phyloP scores from a whole-genome alignment of 352 stramenopile species.

The Aphanomyces cochlioides region DNA sequence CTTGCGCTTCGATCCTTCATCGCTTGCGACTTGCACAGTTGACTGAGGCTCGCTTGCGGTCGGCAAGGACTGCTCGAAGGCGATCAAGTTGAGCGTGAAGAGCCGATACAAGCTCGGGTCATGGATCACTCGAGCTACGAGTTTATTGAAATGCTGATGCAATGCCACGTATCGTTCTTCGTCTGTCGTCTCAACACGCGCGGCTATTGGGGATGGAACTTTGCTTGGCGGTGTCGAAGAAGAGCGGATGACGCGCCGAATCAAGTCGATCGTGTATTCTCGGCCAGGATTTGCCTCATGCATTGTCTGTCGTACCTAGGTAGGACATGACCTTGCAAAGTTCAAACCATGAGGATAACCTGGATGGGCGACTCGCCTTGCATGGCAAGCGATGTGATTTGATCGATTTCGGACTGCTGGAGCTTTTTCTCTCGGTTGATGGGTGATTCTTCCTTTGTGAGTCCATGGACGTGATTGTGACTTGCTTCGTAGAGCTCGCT shows the following conservation, averaged over 20 bases:
- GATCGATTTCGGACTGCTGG: conserved; percentile 20
- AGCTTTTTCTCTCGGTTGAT: conserved; percentile 18
- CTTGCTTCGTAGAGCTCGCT: conserved; percentile 4
- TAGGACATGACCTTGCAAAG: neutral
- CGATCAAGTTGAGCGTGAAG: conserved; percentile 26
- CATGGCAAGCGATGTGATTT: conserved; percentile 8
- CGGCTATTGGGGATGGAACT: conserved; percentile 3
- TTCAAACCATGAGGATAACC: too few species aligned
- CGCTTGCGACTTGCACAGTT: neutral
- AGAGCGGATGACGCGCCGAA: conserved; percentile 3
- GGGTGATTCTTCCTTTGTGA: neutral
- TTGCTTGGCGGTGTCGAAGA: neutral
- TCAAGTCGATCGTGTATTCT: conserved; percentile 20
- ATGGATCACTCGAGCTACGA: conserved; percentile 20
- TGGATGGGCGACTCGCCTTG: neutral
- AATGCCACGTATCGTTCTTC: conserved; percentile 23
- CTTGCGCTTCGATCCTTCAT: too few species aligned
- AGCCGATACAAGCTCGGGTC: conserved; percentile 12
- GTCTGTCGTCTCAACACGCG: neutral
- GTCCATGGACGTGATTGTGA: conserved; percentile 8
- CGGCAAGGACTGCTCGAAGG: conserved; percentile 22
- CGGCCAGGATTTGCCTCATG: conserved; percentile 6
- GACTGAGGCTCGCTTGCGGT: neutral
- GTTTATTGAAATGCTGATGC: conserved; percentile 26
- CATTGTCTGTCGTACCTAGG: conserved; percentile 7